A percentile compares a stretch with the other conserved stretches of the same genome.
phyloP scores from a whole-genome alignment of 345 rosid genomes.

The Durio zibethinus region DNA sequence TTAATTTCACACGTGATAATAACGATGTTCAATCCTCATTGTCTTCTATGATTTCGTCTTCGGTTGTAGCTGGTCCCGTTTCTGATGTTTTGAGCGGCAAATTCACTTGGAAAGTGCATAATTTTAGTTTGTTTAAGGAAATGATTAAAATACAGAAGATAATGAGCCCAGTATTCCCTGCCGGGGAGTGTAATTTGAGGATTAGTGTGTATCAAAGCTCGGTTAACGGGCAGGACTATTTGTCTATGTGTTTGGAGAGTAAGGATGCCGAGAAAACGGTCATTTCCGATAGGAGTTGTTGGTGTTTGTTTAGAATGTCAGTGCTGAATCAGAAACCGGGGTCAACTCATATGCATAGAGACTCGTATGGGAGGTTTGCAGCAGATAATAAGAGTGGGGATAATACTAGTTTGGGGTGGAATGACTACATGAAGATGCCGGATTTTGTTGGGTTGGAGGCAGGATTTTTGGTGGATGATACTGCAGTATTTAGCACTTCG shows the following conservation, averaged over 20 bases:
- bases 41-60: conserved; percentile 37
- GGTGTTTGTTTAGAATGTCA: conserved; percentile 99
- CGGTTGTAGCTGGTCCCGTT: conserved; percentile 51
- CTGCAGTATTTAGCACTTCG: conserved; percentile 84
- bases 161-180: conserved; percentile 97
- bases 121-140: conserved; percentile 83
- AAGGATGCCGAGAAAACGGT: conserved; percentile 20
- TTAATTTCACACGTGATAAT: conserved; percentile 76
- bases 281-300: conserved; percentile 72
- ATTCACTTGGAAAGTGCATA: conserved; percentile 92
- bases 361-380: conserved; percentile 89
- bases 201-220: conserved; percentile 89
- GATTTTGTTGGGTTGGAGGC: conserved; percentile 73
- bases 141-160: conserved; percentile 98
- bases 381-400: conserved; percentile 95
- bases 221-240: conserved; percentile 71
- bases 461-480: conserved; percentile 81
- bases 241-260: conserved; percentile 98
- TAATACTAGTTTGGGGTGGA: conserved; percentile 97
- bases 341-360: conserved; percentile 84
- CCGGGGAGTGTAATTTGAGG: conserved; percentile 91
- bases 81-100: conserved; percentile 84
- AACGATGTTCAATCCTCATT: conserved; percentile 58
- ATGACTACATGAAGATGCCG: conserved; percentile 89
- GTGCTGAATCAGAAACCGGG: conserved; percentile 91